Percentiles rank a stretch among this genome's conserved stretches.
These are phyloP conservation scores for Vicia faba DNA, from an alignment of 306 rosid species.

Conservation along the genomic window DNA sequence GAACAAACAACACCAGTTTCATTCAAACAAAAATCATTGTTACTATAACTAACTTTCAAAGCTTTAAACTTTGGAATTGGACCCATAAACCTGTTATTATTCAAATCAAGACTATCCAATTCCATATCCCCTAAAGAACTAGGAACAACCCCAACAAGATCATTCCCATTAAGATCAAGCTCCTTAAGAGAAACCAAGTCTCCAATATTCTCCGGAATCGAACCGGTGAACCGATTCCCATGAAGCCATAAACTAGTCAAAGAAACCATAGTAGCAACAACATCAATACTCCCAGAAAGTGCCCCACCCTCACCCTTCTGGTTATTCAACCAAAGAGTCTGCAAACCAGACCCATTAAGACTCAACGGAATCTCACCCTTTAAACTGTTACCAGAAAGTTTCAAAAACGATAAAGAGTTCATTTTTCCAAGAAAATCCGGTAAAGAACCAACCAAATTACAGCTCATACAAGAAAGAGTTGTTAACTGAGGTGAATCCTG, in stretches of 20 bases:
- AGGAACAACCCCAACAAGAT: constrained; percentile 80
- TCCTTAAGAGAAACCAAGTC: constrained; percentile 60
- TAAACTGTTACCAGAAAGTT: constrained; percentile 61
- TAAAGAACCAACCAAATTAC: constrained; percentile 75
- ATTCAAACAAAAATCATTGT: constrained; percentile 61
- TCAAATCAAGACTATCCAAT: constrained; percentile 62
- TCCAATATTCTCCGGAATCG: constrained; percentile 74
- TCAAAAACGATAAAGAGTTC: constrained; percentile 61
- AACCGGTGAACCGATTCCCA: constrained; percentile 75
- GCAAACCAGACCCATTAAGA: constrained; percentile 46
- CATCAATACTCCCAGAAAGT: constrained; percentile 63
- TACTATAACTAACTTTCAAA: constrained; percentile 21
- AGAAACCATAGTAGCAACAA: constrained; percentile 63
- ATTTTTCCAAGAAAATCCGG: constrained; percentile 72
- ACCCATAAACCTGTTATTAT: constrained; percentile 84
- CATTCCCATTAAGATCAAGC: constrained; percentile 74
- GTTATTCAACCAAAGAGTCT: constrained; percentile 72
- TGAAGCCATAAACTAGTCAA: constrained; percentile 82
- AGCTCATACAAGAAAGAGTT: constrained; percentile 60
- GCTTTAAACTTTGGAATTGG: constrained; percentile 77
- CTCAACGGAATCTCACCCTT: constrained; percentile 59
- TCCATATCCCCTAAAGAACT: constrained; percentile 56
- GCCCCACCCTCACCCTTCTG: constrained; percentile 58
- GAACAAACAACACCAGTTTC: constrained; percentile 57
- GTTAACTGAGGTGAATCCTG: constrained; percentile 55